Conservation (phyloP, 2,329 filamentous ascomycete species). For the Colletotrichum theobromicola region DNA sequence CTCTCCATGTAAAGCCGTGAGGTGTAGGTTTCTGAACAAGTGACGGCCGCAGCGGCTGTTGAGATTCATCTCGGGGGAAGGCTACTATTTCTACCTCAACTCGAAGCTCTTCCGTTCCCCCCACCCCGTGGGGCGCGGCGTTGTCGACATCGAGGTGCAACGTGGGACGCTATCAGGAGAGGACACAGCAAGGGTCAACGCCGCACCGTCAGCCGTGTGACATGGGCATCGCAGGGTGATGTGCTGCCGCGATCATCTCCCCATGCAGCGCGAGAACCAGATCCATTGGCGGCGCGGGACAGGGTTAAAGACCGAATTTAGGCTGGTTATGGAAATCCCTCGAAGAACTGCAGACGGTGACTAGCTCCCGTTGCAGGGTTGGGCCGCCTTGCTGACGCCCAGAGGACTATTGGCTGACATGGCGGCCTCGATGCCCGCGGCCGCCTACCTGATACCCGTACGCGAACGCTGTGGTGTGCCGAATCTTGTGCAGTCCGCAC, state of each 20-base stretch:
- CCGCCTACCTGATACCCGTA: neutral
- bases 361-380: conserved; percentile 6
- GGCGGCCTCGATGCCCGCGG: neutral
- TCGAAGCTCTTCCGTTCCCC: neutral
- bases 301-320: neutral
- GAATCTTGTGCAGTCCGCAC: neutral
- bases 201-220: neutral
- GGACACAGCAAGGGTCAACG: neutral
- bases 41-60: neutral
- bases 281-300: neutral
- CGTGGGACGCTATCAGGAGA: conserved; percentile 3
- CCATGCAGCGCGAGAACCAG: neutral
- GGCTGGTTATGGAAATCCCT: neutral
- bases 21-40: neutral
- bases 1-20: conserved; percentile 23
- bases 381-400: conserved; percentile 15
- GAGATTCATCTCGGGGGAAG: neutral
- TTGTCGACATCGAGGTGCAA: conserved; percentile 5
- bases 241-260: neutral
- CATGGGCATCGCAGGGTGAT: neutral
- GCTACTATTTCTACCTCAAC: neutral
- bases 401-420: neutral
- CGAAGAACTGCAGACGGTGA: neutral
- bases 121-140: neutral
- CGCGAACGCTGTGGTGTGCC: neutral